These are phyloP conservation scores for Cunninghamia lanceolata DNA, from an alignment of 75 land plant species.

Conservation along the genomic window DNA sequence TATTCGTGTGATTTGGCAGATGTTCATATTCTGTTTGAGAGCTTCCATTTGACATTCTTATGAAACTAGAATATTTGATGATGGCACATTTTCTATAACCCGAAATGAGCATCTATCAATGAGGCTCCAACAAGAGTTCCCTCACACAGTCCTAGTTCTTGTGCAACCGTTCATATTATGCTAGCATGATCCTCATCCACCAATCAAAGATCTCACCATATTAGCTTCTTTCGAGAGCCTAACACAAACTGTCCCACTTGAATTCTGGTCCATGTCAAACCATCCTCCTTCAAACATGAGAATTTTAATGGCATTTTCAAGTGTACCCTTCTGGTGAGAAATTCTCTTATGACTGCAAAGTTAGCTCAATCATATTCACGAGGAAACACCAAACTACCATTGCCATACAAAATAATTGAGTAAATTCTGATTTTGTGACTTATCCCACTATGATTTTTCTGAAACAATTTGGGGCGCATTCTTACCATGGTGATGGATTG, in stretches of 20 bases:
- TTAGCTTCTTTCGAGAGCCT: slow-evolving; percentile 27
- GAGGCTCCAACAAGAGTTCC: slow-evolving; percentile 94
- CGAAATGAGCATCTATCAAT: slow-evolving; percentile 98
- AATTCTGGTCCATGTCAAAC: slow-evolving; percentile 29
- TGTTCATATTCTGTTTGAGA: no score
- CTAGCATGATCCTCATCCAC: slow-evolving; percentile 23
- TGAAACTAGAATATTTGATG: slow-evolving; percentile 23
- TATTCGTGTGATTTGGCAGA: no score
- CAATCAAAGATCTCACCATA: slow-evolving; percentile 35
- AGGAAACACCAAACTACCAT: slow-evolving; percentile 16
- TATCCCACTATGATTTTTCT: background rate
- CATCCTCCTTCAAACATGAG: slow-evolving; percentile 33
- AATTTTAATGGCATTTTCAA: slow-evolving; percentile 22
- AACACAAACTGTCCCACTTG: slow-evolving; percentile 30
- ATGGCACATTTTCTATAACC: slow-evolving; percentile 77
- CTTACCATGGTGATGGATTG: slow-evolving; percentile 24
- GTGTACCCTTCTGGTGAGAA: slow-evolving; percentile 25
- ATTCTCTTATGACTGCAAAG: slow-evolving; percentile 30
- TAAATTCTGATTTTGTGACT: slow-evolving; percentile 1
- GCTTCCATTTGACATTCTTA: no score
- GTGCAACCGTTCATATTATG: no score
- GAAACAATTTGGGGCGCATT: slow-evolving; percentile 15
- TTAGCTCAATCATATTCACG: slow-evolving; percentile 20
- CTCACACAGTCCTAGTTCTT: slow-evolving; percentile 88
- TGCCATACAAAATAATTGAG: slow-evolving; percentile 11